phyloP scores from a whole-genome alignment of 2,329 filamentous ascomycete genomes.

The Fusarium protoensiforme region DNA sequence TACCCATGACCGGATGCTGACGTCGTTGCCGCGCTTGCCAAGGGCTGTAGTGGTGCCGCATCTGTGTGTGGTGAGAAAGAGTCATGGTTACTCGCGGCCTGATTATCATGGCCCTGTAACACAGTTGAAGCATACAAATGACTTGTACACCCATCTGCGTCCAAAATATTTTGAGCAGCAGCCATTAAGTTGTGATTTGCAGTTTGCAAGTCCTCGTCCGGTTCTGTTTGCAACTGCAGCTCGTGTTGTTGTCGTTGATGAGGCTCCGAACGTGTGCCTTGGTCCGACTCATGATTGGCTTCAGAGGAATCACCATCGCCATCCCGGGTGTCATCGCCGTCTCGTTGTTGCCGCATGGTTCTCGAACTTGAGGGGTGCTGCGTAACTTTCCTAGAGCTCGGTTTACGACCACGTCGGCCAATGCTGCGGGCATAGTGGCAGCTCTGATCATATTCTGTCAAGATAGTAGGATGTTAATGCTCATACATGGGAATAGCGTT shows the following conservation, averaged over 20 bases:
- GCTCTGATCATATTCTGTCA: conserved; percentile 51
- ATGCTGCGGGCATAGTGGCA: conserved; percentile 52
- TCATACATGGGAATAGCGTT: neutral
- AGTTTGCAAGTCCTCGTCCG: neutral
- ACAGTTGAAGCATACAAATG: neutral
- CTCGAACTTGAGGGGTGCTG: conserved; percentile 10
- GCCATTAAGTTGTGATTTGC: neutral
- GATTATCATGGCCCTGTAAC: neutral
- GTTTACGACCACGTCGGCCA: conserved; percentile 51
- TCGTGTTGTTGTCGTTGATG: neutral
- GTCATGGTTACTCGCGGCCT: neutral
- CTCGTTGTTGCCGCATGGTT: neutral
- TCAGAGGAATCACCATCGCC: neutral
- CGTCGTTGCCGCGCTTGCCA: neutral
- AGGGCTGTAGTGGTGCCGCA: neutral
- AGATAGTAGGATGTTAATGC: neutral
- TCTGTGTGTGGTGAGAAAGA: neutral
- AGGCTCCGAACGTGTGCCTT: neutral
- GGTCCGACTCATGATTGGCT: neutral
- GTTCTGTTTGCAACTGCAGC: neutral
- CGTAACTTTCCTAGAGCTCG: conserved; percentile 40
- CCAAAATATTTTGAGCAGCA: neutral
- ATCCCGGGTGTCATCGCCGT: neutral
- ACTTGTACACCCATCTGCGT: neutral
- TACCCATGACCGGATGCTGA: neutral